phyloP scores from a whole-genome alignment of 495 filamentous ascomycete species.

The Xylaria bambusicola region DNA sequence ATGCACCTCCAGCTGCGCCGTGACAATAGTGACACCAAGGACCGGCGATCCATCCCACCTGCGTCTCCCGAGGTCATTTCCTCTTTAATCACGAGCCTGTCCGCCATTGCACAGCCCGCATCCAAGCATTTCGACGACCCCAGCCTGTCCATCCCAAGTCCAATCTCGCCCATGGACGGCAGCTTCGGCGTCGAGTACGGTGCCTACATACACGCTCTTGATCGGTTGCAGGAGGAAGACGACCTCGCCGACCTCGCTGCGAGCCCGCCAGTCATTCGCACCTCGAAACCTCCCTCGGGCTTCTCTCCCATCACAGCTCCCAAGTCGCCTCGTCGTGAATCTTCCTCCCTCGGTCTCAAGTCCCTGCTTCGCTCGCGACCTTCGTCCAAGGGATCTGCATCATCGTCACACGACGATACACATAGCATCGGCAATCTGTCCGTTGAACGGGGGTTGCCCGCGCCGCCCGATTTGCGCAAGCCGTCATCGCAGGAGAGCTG shows the following conservation, averaged over 20 bases:
- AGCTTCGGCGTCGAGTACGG: constrained; percentile 76
- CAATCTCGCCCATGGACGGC: constrained; percentile 43
- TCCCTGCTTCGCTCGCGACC: constrained; percentile 50
- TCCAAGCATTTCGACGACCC: constrained; percentile 71
- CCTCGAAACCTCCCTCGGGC: constrained; percentile 77
- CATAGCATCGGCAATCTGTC: constrained; percentile 63
- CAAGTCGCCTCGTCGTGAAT: constrained; percentile 53
- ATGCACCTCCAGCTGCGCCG: constrained; percentile 31
- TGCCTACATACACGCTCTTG: constrained; percentile 48
- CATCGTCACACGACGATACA: constrained; percentile 52
- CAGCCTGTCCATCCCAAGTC: constrained; percentile 50
- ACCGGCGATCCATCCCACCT: constrained; percentile 54
- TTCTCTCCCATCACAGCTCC: constrained; percentile 66
- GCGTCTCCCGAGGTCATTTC: constrained; percentile 93
- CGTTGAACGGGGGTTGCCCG: constrained; percentile 53
- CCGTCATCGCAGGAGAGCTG: constrained; percentile 55
- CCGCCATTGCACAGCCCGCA: constrained; percentile 76
- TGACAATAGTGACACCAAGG: neutral
- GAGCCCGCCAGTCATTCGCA: constrained; percentile 79
- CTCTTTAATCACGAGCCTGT: constrained; percentile 87
- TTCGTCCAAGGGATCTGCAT: constrained; percentile 52
- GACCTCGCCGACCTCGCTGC: constrained; percentile 64
- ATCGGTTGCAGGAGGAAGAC: constrained; percentile 58
- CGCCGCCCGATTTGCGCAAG: constrained; percentile 43
- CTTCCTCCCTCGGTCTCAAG: constrained; percentile 26